These are phyloP conservation scores for Aurantiochytrium sp. DNA, from an alignment of 108 stramenopile genomes.

Conservation along the genomic window DNA sequence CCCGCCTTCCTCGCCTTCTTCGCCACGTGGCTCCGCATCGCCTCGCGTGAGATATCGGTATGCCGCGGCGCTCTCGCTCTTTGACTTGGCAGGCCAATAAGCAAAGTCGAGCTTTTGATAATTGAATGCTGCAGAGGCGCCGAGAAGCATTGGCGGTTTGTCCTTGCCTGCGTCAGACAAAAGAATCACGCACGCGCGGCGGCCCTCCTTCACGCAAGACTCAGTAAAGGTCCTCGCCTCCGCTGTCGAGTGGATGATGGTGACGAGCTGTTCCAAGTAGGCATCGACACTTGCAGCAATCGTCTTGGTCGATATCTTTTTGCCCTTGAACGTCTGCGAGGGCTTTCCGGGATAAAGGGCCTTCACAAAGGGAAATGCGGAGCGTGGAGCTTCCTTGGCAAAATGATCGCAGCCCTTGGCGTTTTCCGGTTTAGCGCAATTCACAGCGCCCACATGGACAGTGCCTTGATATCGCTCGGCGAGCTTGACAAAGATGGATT, in stretches of 20 bases:
- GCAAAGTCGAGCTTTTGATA: background rate
- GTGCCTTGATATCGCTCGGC: constrained; percentile 4
- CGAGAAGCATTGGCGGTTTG: background rate
- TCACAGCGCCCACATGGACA: background rate
- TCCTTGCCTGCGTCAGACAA: background rate
- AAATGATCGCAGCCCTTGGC: background rate
- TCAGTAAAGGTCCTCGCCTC: background rate
- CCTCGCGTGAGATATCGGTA: background rate
- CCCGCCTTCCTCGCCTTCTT: background rate
- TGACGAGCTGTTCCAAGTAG: background rate
- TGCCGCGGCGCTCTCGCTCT: background rate
- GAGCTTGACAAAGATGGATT: background rate
- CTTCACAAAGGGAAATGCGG: background rate
- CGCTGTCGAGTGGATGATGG: background rate
- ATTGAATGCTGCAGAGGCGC: background rate
- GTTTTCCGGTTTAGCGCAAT: background rate
- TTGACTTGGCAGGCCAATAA: background rate
- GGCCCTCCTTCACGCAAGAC: background rate
- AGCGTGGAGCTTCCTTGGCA: background rate
- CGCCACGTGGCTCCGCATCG: background rate
- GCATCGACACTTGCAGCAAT: background rate
- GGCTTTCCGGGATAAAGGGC: background rate
- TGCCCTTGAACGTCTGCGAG: background rate
- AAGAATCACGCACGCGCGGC: background rate
- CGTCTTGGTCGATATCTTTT: background rate